phyloP scores from a whole-genome alignment of 2,329 filamentous ascomycete species.

The Claviceps sp. region DNA sequence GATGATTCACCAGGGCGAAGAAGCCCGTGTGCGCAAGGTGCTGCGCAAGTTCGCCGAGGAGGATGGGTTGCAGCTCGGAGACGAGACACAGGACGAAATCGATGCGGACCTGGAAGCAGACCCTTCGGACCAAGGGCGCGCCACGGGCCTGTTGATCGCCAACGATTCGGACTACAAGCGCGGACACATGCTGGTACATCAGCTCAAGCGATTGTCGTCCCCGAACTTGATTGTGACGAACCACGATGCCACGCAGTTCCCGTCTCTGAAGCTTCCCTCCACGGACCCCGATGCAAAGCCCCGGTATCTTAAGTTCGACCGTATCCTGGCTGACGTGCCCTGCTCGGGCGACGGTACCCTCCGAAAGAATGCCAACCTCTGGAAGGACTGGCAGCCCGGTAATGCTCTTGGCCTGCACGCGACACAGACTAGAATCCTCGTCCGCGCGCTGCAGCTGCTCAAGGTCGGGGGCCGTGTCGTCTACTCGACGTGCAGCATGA shows the following conservation, averaged over 20 bases:
- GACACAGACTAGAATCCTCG: constrained; percentile 80
- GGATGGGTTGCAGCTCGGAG: constrained; percentile 39
- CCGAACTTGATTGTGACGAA: constrained; percentile 96
- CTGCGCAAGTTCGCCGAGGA: constrained; percentile 50
- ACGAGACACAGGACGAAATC: constrained; percentile 32
- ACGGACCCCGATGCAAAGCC: constrained; percentile 39
- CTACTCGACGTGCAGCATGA: constrained; percentile 98
- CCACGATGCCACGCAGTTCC: constrained; percentile 92
- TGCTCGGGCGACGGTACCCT: constrained; percentile 92
- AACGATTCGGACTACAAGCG: constrained; percentile 97
- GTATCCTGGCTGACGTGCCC: constrained; percentile 90
- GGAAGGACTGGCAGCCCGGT: constrained; percentile 86
- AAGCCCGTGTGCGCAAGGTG: constrained; percentile 65
- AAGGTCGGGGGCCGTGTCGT: constrained; percentile 91
- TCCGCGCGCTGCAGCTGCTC: constrained; percentile 86
- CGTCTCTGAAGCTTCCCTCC: constrained; percentile 71
- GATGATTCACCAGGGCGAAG: constrained; percentile 85
- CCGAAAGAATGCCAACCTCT: constrained; percentile 85
- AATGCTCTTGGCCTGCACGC: constrained; percentile 78
- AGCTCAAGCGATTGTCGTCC: constrained; percentile 92
- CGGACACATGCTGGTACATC: constrained; percentile 92
- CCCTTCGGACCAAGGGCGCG: constrained; percentile 64
- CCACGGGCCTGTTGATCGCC: constrained; percentile 83
- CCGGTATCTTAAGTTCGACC: constrained; percentile 88
- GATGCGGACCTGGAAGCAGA: constrained; percentile 43